Conservation (phyloP, 495 filamentous ascomycete genomes). For the Hapsidospora chrysogenum region DNA sequence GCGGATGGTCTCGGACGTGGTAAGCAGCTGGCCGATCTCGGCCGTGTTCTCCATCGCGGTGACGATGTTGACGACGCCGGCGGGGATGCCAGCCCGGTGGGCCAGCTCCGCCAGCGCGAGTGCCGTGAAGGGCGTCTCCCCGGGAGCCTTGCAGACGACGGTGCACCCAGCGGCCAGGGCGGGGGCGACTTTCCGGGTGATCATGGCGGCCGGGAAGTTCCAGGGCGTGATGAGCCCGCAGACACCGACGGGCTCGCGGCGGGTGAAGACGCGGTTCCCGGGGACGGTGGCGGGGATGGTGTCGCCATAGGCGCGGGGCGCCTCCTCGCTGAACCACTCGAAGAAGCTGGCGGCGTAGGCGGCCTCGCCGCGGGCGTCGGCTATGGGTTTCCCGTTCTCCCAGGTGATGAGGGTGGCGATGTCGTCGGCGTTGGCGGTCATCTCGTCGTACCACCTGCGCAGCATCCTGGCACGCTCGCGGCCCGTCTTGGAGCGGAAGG, state of each 20-base stretch:
- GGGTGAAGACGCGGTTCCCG: constrained; percentile 59
- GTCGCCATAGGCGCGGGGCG: constrained; percentile 53
- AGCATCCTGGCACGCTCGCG: constrained; percentile 72
- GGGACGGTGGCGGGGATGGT: constrained; percentile 56
- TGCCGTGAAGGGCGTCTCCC: constrained; percentile 73
- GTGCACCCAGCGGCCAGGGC: constrained; percentile 64
- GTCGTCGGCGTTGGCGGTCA: constrained; percentile 78
- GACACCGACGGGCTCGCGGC: constrained; percentile 82
- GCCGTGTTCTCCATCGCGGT: constrained; percentile 57
- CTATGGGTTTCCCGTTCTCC: constrained; percentile 63
- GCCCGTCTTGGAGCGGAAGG: constrained; percentile 56
- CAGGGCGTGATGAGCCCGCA: constrained; percentile 92
- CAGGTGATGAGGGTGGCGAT: constrained; percentile 77
- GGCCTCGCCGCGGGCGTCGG: constrained; percentile 59
- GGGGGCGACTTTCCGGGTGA: constrained; percentile 74
- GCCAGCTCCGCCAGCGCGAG: constrained; percentile 72
- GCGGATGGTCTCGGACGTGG: constrained; percentile 50
- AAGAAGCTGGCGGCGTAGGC: constrained; percentile 63
- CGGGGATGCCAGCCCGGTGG: constrained; percentile 67
- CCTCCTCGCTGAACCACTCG: constrained; percentile 72
- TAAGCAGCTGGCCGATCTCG: constrained; percentile 54
- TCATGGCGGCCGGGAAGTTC: constrained; percentile 93
- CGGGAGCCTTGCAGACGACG: constrained; percentile 68
- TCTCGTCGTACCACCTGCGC: constrained; percentile 77
- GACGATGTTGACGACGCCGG: constrained; percentile 71